Percentiles rank a stretch among this genome's conserved stretches.
Conservation (phyloP, 768 basidiomycete species). For the Trametes elegans region DNA sequence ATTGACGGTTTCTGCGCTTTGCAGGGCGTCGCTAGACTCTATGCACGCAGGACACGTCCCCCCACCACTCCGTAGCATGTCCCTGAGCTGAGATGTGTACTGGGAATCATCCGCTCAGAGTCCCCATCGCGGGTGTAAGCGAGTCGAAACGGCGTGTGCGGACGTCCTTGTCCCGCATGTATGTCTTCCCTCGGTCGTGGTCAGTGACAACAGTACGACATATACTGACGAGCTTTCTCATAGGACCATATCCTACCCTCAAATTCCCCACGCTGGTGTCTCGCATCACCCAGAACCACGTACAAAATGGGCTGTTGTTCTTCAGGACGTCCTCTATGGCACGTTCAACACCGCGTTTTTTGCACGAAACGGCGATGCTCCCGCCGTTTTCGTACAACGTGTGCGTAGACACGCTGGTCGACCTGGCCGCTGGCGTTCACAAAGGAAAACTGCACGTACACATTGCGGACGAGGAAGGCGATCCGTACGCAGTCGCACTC, state of each 20-base stretch:
- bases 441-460: constrained; percentile 46
- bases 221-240: not conserved
- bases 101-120: too few relatives aligned
- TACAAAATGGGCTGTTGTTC: constrained; percentile 69
- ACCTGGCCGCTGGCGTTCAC: constrained; percentile 15
- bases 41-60: too few relatives aligned
- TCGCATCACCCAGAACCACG: constrained; percentile 53
- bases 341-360: constrained; percentile 61
- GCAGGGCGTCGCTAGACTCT: not conserved
- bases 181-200: not conserved
- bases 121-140: too few relatives aligned
- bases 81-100: not conserved
- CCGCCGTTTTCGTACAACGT: constrained; percentile 63
- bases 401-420: constrained; percentile 54
- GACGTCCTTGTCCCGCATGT: not conserved
- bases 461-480: constrained; percentile 80
- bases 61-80: too few relatives aligned
- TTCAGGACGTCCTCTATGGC: constrained; percentile 74
- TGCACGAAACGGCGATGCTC: constrained; percentile 70
- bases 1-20: not conserved
- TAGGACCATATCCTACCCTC: constrained; percentile 68
- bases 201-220: not conserved
- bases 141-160: not conserved
- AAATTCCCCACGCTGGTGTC: constrained; percentile 69
- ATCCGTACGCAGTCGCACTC: constrained; percentile 81